Percentiles rank a stretch among this genome's conserved stretches.
Evolutionary conservation across 495 filamentous ascomycete species (phyloP).

Genomic region (Aspergillus funiculosus): DNA sequence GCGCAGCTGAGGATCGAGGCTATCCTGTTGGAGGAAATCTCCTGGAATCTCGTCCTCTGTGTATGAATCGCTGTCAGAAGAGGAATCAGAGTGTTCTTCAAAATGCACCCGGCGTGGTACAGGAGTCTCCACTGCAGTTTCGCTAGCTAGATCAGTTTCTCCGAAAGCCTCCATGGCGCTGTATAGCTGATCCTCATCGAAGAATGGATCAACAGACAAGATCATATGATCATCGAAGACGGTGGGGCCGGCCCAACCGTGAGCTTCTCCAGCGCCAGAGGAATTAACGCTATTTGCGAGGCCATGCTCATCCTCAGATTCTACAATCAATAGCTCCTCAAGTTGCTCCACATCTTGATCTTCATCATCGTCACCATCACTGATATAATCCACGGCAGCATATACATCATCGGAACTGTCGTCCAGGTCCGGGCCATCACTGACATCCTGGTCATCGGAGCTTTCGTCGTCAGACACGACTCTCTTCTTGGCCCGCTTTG

Average conservation of each 20-base stretch:
- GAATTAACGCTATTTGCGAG: slow-evolving; percentile 18
- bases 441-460: slow-evolving; percentile 50
- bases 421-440: slow-evolving; percentile 31
- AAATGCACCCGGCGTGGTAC: slow-evolving; percentile 48
- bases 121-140: slow-evolving; percentile 37
- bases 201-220: slow-evolving; percentile 42
- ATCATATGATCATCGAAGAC: slow-evolving; percentile 45
- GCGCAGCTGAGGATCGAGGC: slow-evolving; percentile 61
- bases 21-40: slow-evolving; percentile 66
- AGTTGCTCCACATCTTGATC: slow-evolving; percentile 64
- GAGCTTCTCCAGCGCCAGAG: slow-evolving; percentile 35
- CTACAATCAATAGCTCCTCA: slow-evolving; percentile 68
- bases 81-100: slow-evolving; percentile 44
- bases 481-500: slow-evolving; percentile 33
- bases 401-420: slow-evolving; percentile 60
- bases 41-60: slow-evolving; percentile 59
- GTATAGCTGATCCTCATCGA: slow-evolving; percentile 49
- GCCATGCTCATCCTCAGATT: slow-evolving; percentile 45
- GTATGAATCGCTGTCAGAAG: slow-evolving; percentile 47
- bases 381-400: slow-evolving; percentile 70
- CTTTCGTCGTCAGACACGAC: slow-evolving; percentile 60
- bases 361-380: slow-evolving; percentile 64
- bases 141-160: slow-evolving; percentile 40
- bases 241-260: slow-evolving; percentile 57
- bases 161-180: slow-evolving; percentile 43